Base-by-base conservation (phyloP, 2,329 filamentous ascomycete species). In the Daldinia sp. region DNA sequence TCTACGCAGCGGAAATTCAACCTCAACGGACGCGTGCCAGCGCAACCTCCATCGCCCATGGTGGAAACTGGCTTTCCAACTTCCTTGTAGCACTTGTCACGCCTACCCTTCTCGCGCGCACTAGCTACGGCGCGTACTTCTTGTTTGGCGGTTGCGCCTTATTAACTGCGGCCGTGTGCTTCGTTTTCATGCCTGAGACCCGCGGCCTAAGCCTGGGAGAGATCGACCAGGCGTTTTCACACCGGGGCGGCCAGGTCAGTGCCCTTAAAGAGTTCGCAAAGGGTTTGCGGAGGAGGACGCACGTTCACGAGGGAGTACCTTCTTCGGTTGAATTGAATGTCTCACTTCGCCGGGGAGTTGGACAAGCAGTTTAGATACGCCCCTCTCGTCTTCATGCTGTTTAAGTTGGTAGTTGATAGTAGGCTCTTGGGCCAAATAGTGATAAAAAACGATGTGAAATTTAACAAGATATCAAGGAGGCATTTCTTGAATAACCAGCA, bases 1-100 rank as follows among this genome's bases (percentile, higher is more conserved):
- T 86, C 0, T 87, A 85, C 65, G 76, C 81, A 0, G 79, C 83
- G 0, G 86, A 88, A 70, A 87, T 85, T 41, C 81, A 87, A 68
- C 85, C 85, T 0, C 77, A 81, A 19, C 75, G 77, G 8, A 87
- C 84, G 0, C 77, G 86, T 1, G 85, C 83, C 1, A 82, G 81
- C 11, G 85, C 84, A 1, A 84, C 82, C 0, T 82, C 80, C 47
- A 71, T 87, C 25, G 84, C 83, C 0, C 81, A 39, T 15, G 35
- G 35, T 9, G 4, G 35, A 2, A 39, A 39, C 4, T 39, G 35
- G 35, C 15, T 39, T 86, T 58, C 81, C 13, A 83, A 83, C 35
- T 83, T 79, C 30, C 56, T 82, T 1, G 78, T 83, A 0, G 81
- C 81, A 0, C 74, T 83, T 3, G 75, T 79, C 0, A 82, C 80